These are phyloP conservation scores for Cladosporium sp. DNA, from an alignment of 2,329 filamentous ascomycete genomes.

Conservation along the genomic window DNA sequence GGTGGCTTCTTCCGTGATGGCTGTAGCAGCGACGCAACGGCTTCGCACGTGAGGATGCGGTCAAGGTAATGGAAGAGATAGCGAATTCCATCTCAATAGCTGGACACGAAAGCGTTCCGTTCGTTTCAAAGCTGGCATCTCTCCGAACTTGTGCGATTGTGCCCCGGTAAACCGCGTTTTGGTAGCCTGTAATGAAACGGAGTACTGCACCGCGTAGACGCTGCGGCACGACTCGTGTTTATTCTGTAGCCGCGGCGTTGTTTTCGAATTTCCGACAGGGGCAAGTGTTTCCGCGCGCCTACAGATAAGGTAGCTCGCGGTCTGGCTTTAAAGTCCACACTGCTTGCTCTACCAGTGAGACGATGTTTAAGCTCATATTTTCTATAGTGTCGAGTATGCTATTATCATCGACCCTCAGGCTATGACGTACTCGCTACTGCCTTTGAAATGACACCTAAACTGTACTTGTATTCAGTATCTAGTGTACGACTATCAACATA, in stretches of 20 bases:
- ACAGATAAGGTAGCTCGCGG: no score
- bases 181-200: neutral
- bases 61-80: neutral
- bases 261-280: neutral
- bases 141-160: neutral
- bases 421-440: no score
- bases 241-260: neutral
- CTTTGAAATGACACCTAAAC: no score
- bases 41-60: neutral
- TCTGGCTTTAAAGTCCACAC: no score
- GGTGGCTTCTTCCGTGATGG: neutral
- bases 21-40: neutral
- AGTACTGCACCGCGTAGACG: neutral
- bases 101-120: neutral
- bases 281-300: neutral
- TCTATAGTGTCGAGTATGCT: no score
- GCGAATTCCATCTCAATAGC: neutral
- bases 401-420: no score
- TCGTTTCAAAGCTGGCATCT: neutral
- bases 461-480: no score
- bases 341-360: no score
- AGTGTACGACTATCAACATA: no score
- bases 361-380: no score
- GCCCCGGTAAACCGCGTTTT: neutral
- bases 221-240: neutral